Evolutionary conservation across 176 grass and related monocot species (phyloP), one percentile per base, ranked within the genome.

Genomic region (Cenchrus fungigraminus): DNA sequence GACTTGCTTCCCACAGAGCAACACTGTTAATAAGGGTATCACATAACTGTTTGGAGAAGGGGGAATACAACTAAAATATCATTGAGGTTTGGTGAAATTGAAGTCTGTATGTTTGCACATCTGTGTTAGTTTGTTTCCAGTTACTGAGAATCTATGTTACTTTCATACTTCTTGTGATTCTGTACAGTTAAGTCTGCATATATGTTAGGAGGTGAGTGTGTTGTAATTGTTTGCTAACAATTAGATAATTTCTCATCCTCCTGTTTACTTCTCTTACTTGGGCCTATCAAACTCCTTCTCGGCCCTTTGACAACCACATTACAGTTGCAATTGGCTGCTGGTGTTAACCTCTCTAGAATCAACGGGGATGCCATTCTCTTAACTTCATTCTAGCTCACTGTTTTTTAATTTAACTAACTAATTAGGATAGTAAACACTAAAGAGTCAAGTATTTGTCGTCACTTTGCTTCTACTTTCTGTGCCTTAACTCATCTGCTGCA

Each of bases 391-490:
- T 60, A 71, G 13, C 40, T 61, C 25, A 61, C 15, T 29, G 8
- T 60, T 60, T 61, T 55, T 45, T 65, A 49, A 25, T 37, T 28
- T 64, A 19, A 74, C 3, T 78, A 28, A 66, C 12, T 52, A 53
- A 80, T 52, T 11, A 63, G 43, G n/a, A 12, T 87, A 86, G 4
- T 43, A 40, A 45, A 54, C 7, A 46, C 52, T 54, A 54, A 56
- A 32, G 34, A 74, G 4, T 45, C 59, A 46, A 55, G 16, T 73
- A 80, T 47, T 53, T 80, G 6, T 62, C 62, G 20, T 46, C 42
- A 78, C 8, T 82, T 34, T 76, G 25, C 70, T 73, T 58, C 55
- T 75, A 51, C 65, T 82, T 76, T 25, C 16, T 53, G 44, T 70
- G 50, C 12, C 44, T 69, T 82, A 76, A 60, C 66, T 65, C 72